A percentile compares a stretch with the other conserved stretches of the same genome.
These are phyloP conservation scores for Toxicodendron radicans DNA, from an alignment of 345 rosid species.

Conservation along the genomic window DNA sequence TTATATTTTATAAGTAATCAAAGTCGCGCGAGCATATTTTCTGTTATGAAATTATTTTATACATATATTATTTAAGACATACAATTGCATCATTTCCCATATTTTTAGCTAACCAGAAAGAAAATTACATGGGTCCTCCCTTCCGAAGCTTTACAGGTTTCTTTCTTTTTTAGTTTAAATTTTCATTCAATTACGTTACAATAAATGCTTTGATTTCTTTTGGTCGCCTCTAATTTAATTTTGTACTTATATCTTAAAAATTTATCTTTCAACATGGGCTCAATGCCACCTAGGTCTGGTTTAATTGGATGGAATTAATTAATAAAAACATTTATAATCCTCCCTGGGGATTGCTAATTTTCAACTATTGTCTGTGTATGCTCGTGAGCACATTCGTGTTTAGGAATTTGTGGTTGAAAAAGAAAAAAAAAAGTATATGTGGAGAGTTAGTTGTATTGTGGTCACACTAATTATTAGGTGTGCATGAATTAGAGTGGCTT, in stretches of 20 bases:
- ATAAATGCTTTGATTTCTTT: not conserved
- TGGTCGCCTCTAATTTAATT: no score
- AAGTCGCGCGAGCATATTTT: no score
- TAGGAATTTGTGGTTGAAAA: not conserved
- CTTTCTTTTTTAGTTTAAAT: not conserved
- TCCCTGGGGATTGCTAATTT: not conserved
- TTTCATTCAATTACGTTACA: not conserved
- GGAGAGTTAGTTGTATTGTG: not conserved
- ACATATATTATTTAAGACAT: no score
- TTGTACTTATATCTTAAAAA: no score
- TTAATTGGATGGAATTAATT: not conserved
- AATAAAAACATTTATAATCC: not conserved
- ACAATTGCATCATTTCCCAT: no score
- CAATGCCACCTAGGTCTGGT: no score
- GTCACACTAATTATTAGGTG: not conserved
- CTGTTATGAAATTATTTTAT: no score
- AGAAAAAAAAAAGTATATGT: no score
- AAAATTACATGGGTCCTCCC: constrained; percentile 82
- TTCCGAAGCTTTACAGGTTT: constrained; percentile 69
- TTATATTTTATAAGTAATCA: no score
- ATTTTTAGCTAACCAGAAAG: no score
- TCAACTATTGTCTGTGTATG: not conserved
- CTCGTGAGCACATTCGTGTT: not conserved
- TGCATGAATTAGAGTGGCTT: constrained; percentile 89
- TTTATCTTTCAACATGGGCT: no score